phyloP scores from a whole-genome alignment of 331 rosid species.

The Ulmus americana region DNA sequence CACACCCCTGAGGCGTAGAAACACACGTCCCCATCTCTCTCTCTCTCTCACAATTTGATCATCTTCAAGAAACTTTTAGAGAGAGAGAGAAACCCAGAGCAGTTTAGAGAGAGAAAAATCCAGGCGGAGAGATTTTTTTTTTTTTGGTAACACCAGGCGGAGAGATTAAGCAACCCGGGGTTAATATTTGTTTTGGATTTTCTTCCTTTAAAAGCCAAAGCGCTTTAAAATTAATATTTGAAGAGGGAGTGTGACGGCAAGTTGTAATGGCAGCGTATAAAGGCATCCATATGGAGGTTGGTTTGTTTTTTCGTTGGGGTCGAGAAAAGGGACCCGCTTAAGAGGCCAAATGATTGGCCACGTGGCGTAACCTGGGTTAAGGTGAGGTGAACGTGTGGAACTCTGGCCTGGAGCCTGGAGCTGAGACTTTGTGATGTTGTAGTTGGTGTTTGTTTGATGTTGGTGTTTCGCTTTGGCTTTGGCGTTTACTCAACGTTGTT shows the following conservation, averaged over 20 bases:
- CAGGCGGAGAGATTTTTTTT: conserved; percentile 9
- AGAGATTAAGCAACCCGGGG: conserved; percentile 28
- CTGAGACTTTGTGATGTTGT: not conserved
- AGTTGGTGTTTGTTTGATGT: conserved; percentile 23
- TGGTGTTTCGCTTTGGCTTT: conserved; percentile 33
- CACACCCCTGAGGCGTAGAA: conserved; percentile 62
- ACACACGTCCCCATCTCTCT: conserved; percentile 79
- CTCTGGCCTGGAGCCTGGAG: too few relatives aligned
- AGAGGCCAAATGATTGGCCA: conserved; percentile 1
- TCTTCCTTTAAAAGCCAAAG: conserved; percentile 13
- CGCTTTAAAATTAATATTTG: not conserved
- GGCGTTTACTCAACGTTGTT: conserved; percentile 33
- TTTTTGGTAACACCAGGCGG: too few relatives aligned
- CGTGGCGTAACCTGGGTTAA: conserved; percentile 20
- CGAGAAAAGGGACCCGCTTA: conserved; percentile 23
- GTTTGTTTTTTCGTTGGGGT: not conserved
- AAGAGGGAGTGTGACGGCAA: conserved; percentile 28
- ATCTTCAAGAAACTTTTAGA: conserved; percentile 21
- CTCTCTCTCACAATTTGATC: conserved; percentile 14
- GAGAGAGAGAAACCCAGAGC: conserved; percentile 11
- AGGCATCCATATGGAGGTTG: conserved; percentile 22
- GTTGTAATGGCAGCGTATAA: conserved; percentile 28
- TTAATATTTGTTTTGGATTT: conserved; percentile 1
- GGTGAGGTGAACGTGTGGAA: conserved; percentile 39
- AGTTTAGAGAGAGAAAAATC: not conserved